Percentiles rank a stretch among this genome's conserved stretches.
Conservation (phyloP, 2,329 filamentous ascomycete species). For the Cladosporium sphaerospermum region DNA sequence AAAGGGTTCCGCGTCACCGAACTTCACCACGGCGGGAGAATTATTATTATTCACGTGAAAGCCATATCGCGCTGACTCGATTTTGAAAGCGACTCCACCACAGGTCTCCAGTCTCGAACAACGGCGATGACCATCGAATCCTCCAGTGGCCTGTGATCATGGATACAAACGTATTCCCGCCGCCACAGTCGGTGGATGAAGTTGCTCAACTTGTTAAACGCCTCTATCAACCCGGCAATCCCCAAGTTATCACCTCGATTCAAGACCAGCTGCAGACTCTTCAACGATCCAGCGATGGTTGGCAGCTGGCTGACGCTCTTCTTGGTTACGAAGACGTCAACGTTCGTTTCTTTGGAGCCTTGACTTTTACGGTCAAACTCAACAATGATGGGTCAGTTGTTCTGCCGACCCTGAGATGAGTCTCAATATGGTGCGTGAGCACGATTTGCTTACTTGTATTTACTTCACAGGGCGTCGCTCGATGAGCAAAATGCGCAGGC, state of each 20-base stretch:
- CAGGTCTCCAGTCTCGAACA: neutral
- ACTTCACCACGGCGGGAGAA: neutral
- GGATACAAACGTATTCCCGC: constrained; percentile 6
- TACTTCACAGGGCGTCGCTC: constrained; percentile 36
- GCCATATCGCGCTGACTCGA: neutral
- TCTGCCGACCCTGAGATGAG: constrained; percentile 25
- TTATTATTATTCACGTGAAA: neutral
- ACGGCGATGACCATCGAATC: neutral
- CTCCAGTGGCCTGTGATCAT: neutral
- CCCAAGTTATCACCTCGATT: constrained; percentile 44
- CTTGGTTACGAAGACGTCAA: constrained; percentile 64
- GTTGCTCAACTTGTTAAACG: constrained; percentile 42
- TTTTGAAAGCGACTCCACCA: neutral
- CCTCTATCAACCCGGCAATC: constrained; percentile 43
- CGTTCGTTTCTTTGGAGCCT: constrained; percentile 83
- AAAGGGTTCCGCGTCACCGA: neutral
- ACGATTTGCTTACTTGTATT: constrained; percentile 17
- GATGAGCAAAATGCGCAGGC: constrained; percentile 52
- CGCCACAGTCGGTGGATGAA: constrained; percentile 14
- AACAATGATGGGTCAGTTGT: constrained; percentile 48
- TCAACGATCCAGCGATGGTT: constrained; percentile 74
- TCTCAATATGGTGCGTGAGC: constrained; percentile 17
- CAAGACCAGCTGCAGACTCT: constrained; percentile 73
- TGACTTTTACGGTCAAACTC: constrained; percentile 90
- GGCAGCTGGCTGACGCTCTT: constrained; percentile 75